These are phyloP conservation scores for Cladophialophora carrionii DNA, from an alignment of 2,329 filamentous ascomycete genomes.

Conservation along the genomic window DNA sequence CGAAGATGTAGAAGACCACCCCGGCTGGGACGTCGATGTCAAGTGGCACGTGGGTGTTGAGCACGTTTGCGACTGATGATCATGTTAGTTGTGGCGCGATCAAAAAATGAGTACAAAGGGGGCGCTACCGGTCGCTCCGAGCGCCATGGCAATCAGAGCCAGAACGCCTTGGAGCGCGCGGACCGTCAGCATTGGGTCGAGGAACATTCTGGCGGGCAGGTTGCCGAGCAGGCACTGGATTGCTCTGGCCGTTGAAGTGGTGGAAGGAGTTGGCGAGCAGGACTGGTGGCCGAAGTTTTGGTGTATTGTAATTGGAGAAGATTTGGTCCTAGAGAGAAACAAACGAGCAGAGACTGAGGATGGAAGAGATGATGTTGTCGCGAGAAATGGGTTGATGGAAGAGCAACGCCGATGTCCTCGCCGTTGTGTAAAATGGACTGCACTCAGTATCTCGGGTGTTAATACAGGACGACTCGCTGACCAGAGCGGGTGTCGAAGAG, in stretches of 20 bases:
- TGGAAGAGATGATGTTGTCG: background rate
- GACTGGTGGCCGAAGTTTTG: background rate
- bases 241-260: background rate
- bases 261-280: background rate
- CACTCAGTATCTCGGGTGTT: background rate
- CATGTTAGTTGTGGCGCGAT: conserved; percentile 51
- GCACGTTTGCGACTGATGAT: conserved; percentile 37
- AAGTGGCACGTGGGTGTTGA: conserved; percentile 21
- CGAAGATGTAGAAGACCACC: conserved; percentile 80
- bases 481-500: conserved; percentile 13
- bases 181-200: conserved; percentile 63
- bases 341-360: background rate
- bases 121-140: conserved; percentile 64
- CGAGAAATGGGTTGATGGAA: background rate
- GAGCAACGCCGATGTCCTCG: background rate
- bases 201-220: conserved; percentile 46
- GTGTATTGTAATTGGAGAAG: background rate
- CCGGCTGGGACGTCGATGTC: conserved; percentile 51
- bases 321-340: background rate
- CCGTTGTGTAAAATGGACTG: background rate
- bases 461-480: conserved; percentile 16
- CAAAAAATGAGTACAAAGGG: background rate
- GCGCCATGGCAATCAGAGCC: conserved; percentile 72
- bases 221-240: background rate
- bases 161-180: conserved; percentile 70